These are phyloP conservation scores for Globisporangium camurandrum DNA, from an alignment of 352 stramenopile genomes.

Conservation along the genomic window DNA sequence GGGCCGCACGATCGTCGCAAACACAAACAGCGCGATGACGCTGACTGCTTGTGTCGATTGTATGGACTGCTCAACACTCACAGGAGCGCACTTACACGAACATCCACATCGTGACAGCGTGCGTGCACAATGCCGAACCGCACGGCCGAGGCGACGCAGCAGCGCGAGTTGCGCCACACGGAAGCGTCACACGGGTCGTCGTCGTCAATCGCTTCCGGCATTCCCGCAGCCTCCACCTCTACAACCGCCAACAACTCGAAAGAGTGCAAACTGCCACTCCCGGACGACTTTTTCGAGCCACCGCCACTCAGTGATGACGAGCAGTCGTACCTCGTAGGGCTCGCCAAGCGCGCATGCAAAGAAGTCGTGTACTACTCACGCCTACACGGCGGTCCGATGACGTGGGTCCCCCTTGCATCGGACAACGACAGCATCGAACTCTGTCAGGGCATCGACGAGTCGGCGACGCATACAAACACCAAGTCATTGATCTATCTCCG, in stretches of 20 bases:
- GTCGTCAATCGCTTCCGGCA: constrained; percentile 5
- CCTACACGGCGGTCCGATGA: constrained; percentile 53
- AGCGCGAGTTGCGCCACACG: background rate
- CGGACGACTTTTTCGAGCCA: constrained; percentile 61
- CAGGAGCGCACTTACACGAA: no score
- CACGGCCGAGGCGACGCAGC: no score
- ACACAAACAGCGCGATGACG: no score
- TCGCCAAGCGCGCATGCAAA: constrained; percentile 77
- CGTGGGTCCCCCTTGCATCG: constrained; percentile 69
- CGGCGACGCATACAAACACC: background rate
- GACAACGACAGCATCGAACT: constrained; percentile 69
- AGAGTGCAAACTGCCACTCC: constrained; percentile 44
- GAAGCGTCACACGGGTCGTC: constrained; percentile 7
- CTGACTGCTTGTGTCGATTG: no score
- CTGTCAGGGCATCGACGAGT: constrained; percentile 62
- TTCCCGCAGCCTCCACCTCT: background rate
- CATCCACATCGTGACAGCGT: no score
- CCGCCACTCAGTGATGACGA: constrained; percentile 57
- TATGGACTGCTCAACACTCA: no score
- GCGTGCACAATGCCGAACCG: no score
- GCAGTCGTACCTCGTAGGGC: constrained; percentile 51
- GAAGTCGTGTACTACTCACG: constrained; percentile 83
- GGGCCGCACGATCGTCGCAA: no score
- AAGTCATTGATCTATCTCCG: constrained; percentile 55
- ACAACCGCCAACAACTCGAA: background rate